Evolutionary conservation across 345 rosid genomes (phyloP).

Genomic region (Linum lewisii): DNA sequence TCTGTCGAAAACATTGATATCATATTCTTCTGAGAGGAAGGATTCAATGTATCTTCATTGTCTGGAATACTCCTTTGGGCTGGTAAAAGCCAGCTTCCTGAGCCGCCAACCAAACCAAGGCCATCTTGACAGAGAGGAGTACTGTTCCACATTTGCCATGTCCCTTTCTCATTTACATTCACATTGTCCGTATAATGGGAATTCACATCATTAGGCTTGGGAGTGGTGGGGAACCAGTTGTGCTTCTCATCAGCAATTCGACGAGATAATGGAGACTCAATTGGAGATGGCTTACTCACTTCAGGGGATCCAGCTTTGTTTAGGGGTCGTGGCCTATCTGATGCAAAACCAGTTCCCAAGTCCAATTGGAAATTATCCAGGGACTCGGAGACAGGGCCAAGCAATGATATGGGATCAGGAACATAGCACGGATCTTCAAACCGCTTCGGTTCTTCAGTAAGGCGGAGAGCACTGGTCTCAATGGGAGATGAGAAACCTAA

Average conservation of each 20-base stretch:
- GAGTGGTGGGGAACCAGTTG: constrained; percentile 30
- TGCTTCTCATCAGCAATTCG: constrained; percentile 59
- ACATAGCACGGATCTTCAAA: constrained; percentile 93
- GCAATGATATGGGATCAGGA: constrained; percentile 75
- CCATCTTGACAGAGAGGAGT: constrained; percentile 70
- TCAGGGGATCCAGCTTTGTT: constrained; percentile 48
- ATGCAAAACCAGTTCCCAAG: constrained; percentile 42
- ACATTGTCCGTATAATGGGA: constrained; percentile 23
- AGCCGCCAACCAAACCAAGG: constrained; percentile 40
- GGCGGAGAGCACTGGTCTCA: constrained; percentile 35
- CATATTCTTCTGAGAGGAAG: constrained; percentile 45
- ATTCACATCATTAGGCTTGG: constrained; percentile 34
- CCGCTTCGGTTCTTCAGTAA: constrained; percentile 56
- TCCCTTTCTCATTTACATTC: constrained; percentile 42
- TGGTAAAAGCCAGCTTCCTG: constrained; percentile 54
- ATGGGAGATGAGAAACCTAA: constrained; percentile 61
- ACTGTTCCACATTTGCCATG: constrained; percentile 97
- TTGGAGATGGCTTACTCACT: constrained; percentile 73
- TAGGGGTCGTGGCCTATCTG: constrained; percentile 32
- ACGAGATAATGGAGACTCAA: constrained; percentile 78
- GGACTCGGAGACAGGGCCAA: constrained; percentile 96
- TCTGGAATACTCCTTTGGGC: constrained; percentile 32
- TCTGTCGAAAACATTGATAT: constrained; percentile 60
- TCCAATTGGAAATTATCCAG: constrained; percentile 74
- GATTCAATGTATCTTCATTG: constrained; percentile 44